Conservation (phyloP, 768 basidiomycete genomes). For the Tulasnella sp. region DNA sequence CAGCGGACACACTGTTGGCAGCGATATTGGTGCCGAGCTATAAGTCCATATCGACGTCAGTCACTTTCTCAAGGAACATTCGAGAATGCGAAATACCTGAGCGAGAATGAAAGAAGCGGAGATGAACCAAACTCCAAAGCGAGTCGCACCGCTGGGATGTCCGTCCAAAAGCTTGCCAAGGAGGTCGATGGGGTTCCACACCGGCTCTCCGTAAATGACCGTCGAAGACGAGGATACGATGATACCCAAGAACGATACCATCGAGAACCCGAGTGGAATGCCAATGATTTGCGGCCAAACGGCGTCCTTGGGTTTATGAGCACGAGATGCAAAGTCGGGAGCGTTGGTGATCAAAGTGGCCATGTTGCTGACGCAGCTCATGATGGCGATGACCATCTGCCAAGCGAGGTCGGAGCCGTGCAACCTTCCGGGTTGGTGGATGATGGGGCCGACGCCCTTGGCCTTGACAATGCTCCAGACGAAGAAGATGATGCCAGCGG, state of each 20-base stretch:
- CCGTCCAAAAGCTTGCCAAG: conserved; percentile 65
- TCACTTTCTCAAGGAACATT: conserved; percentile 2
- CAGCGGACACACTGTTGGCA: conserved; percentile 77
- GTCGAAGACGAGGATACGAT: conserved; percentile 74
- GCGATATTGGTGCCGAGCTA: conserved; percentile 65
- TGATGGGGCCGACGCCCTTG: conserved; percentile 69
- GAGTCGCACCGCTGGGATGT: conserved; percentile 55
- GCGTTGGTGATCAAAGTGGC: conserved; percentile 64
- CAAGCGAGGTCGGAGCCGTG: conserved; percentile 68
- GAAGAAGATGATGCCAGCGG: conserved; percentile 67
- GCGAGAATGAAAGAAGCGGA: conserved; percentile 73
- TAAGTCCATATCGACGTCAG: neutral
- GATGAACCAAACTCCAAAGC: conserved; percentile 72
- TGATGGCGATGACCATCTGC: conserved; percentile 67
- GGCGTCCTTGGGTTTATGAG: conserved; percentile 49
- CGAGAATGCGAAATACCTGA: conserved; percentile 43
- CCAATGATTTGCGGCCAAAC: conserved; percentile 64
- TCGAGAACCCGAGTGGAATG: conserved; percentile 65
- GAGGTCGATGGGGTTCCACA: conserved; percentile 76
- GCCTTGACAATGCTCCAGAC: conserved; percentile 75
- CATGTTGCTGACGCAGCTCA: conserved; percentile 78
- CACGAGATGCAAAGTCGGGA: conserved; percentile 58
- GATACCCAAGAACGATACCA: conserved; percentile 76
- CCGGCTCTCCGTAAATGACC: conserved; percentile 68
- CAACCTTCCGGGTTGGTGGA: conserved; percentile 58